phyloP scores from a whole-genome alignment of 768 basidiomycete species.

The Amanita pseudoporphyria region DNA sequence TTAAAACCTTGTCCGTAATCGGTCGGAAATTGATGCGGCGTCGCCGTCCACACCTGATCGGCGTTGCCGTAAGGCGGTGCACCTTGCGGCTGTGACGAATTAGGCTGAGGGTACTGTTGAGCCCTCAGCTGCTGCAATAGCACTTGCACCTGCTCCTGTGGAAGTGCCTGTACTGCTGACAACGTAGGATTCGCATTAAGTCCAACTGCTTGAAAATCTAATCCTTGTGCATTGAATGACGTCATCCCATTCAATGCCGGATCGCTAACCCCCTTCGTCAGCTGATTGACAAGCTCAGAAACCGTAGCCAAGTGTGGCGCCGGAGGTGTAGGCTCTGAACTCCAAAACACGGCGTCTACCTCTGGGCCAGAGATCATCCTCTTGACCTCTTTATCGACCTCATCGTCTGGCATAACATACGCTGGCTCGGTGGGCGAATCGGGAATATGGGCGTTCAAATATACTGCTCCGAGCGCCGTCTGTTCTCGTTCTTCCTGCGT shows the following conservation, averaged over 20 bases:
- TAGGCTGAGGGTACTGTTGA: slow-evolving; percentile 16
- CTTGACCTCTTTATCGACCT: slow-evolving; percentile 52
- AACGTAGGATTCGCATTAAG: slow-evolving; percentile 37
- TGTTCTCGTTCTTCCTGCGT: slow-evolving; percentile 74
- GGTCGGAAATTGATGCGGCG: slow-evolving; percentile 27
- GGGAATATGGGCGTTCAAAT: slow-evolving; percentile 62
- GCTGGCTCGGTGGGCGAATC: slow-evolving; percentile 69
- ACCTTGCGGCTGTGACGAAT: slow-evolving; percentile 31
- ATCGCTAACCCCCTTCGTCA: slow-evolving; percentile 34
- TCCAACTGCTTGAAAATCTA: slow-evolving; percentile 29
- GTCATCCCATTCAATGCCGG: slow-evolving; percentile 25
- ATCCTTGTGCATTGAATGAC: slow-evolving; percentile 20
- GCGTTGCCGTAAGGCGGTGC: slow-evolving; percentile 22
- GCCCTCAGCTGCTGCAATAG: slow-evolving; percentile 36
- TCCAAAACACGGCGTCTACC: slow-evolving; percentile 62
- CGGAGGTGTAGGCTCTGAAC: slow-evolving; percentile 23
- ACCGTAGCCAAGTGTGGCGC: slow-evolving; percentile 37
- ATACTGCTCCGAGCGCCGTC: slow-evolving; percentile 65
- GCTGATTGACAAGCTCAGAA: slow-evolving; percentile 60
- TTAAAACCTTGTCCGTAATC: slow-evolving; percentile 41
- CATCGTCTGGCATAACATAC: slow-evolving; percentile 52
- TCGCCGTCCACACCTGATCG: slow-evolving; percentile 30
- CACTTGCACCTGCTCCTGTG: slow-evolving; percentile 56
- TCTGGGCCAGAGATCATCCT: slow-evolving; percentile 65
- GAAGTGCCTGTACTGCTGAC: slow-evolving; percentile 33